Base-by-base conservation (phyloP, 768 basidiomycete species). In the Hysterangium stoloniferum region DNA sequence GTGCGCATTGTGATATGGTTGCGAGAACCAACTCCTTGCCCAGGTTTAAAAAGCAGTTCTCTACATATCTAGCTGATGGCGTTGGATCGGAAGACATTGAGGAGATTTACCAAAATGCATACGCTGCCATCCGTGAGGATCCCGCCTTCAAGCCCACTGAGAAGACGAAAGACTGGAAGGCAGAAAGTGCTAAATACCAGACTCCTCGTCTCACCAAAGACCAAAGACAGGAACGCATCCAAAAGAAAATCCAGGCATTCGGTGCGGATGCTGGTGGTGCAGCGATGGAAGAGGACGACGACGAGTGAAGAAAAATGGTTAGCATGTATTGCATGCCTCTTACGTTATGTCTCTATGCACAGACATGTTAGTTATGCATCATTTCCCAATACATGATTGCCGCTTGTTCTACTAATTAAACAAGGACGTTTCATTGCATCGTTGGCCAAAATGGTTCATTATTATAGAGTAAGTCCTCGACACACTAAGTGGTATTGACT, bases 41-140 rank as follows among this genome's bases (percentile, higher is more conserved):
- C 55, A 91, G 89, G 61, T 95, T 95, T 79, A 96, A 95, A 77
- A 96, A 93, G 75, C 93, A 96, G 64, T 98, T 98, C 71, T 65
- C 96, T 3, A 78, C 82, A 7, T 98, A 97, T 71, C 90, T 99
- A 54, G 93, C 90, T 24, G 93, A 96, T 66, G 96, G 84, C 58
- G 70, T 99, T 60, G 90, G 90, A 52, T 95, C 92, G 2, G 96
- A 94, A 58, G 95, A 98, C 62, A 91, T 98, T 1, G 91, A 98
- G 68, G 96, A 97, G 65, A 84, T 99, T 55, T 98, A 88, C 74
- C 77, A 79, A 33, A 86, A 85, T 62, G 94, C 90, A 2, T 89
- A 96, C 71, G 85, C 89, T 49, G 89, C 92, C 56, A 99, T 98
- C 68, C 89, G 96, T 55, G 94, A 94, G 64, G 84, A 96, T 65